Conservation (phyloP, 2,329 filamentous ascomycete species). For the Phaeosphaeriaceae sp. region DNA sequence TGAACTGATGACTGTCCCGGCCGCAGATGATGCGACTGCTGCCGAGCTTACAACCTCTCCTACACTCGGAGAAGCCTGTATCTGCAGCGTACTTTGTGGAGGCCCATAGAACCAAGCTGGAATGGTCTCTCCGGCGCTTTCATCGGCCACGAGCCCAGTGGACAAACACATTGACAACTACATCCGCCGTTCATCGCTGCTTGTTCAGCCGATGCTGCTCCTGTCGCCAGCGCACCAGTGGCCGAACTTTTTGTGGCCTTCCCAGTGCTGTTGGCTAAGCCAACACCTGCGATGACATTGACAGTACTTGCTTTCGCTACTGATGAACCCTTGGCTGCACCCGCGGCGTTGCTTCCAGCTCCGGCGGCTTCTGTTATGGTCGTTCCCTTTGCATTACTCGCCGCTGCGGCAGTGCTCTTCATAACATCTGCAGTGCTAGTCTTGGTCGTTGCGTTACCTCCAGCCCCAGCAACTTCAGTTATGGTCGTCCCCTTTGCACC, state of each 20-base stretch:
- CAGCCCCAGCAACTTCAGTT: slow-evolving; percentile 2
- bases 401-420: not conserved
- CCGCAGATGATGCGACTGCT: not conserved
- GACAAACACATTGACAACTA: slow-evolving; percentile 40
- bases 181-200: slow-evolving; percentile 26
- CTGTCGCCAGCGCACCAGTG: not conserved
- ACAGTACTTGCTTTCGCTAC: slow-evolving; percentile 12
- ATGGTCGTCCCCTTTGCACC: slow-evolving; percentile 5
- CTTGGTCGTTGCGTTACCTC: not conserved
- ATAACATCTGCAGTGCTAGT: no score
- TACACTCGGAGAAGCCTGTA: slow-evolving; percentile 14
- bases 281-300: slow-evolving; percentile 28
- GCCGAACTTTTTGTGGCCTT: no score
- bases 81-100: slow-evolving; percentile 31
- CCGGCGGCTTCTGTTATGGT: no score
- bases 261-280: slow-evolving; percentile 5
- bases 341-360: no score
- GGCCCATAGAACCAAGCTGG: slow-evolving; percentile 30
- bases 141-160: slow-evolving; percentile 41
- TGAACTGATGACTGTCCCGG: not conserved
- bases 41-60: slow-evolving; percentile 17
- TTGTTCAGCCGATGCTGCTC: slow-evolving; percentile 15
- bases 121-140: slow-evolving; percentile 33
- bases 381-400: not conserved
- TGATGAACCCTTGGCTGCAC: not conserved